Conservation (phyloP, 495 filamentous ascomycete genomes). For the Jackrogersella multiformis region DNA sequence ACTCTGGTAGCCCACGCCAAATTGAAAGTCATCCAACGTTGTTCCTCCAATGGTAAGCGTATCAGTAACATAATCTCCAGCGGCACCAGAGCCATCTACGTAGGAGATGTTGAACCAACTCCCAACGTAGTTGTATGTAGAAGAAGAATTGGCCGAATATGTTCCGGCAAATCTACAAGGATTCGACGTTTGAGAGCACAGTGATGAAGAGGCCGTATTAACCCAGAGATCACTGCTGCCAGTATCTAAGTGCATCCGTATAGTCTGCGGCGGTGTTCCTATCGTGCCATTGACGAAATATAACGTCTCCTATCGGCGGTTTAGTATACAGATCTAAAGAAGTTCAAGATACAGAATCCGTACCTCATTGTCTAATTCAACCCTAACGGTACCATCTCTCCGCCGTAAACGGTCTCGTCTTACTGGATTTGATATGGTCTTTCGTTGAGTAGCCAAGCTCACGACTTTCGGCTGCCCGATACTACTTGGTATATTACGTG, state of each 20-base stretch:
- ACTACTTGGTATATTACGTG: constrained; percentile 42
- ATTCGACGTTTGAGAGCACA: constrained; percentile 60
- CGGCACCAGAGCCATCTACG: constrained; percentile 82
- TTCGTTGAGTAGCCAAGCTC: constrained; percentile 58
- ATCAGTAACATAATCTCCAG: constrained; percentile 86
- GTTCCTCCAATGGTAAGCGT: constrained; percentile 72
- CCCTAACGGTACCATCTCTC: constrained; percentile 51
- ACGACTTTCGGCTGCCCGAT: constrained; percentile 54
- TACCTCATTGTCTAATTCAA: constrained; percentile 61
- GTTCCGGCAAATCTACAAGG: constrained; percentile 70
- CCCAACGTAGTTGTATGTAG: constrained; percentile 80
- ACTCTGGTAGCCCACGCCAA: constrained; percentile 84
- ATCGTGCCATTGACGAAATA: constrained; percentile 78
- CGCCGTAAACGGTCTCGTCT: constrained; percentile 56
- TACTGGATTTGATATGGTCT: constrained; percentile 50
- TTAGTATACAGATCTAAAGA: constrained; percentile 10
- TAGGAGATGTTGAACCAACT: constrained; percentile 91
- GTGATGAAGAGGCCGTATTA: constrained; percentile 70
- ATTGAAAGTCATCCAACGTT: constrained; percentile 73
- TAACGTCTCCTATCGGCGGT: constrained; percentile 60
- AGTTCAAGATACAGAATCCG: constrained; percentile 15
- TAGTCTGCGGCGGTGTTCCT: constrained; percentile 71
- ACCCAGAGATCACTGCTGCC: constrained; percentile 93
- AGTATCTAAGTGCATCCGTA: constrained; percentile 80
- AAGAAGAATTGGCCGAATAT: constrained; percentile 77